Conservation (phyloP, 306 rosid genomes). For the Luffa acutangula region DNA sequence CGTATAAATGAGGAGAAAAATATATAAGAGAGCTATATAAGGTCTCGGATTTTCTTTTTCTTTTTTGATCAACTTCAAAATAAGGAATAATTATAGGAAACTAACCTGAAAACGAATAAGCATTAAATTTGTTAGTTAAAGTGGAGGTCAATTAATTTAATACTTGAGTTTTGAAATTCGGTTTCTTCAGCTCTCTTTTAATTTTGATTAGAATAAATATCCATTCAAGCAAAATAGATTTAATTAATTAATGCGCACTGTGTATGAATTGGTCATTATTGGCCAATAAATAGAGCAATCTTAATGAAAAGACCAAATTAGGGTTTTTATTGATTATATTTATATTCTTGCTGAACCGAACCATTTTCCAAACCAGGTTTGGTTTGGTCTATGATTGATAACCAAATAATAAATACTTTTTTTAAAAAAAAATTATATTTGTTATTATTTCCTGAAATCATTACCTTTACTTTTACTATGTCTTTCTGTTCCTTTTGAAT, state of each 20-base stretch:
- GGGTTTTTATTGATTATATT: neutral
- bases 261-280: neutral
- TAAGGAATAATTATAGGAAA: neutral
- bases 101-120: neutral
- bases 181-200: neutral
- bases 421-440: neutral
- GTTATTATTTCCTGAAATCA: neutral
- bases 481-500: neutral
- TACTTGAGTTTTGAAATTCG: neutral
- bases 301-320: neutral
- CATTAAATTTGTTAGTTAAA: neutral
- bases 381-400: neutral
- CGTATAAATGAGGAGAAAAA: too few species aligned
- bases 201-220: neutral
- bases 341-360: neutral
- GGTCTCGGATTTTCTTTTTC: too few species aligned
- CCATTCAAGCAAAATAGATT: neutral
- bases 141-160: neutral
- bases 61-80: too few species aligned
- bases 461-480: neutral
- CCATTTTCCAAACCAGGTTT: neutral
- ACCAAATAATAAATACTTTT: neutral
- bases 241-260: neutral
- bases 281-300: neutral
- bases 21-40: too few species aligned